Percentiles rank a stretch among this genome's conserved stretches.
These are phyloP conservation scores for Hygrophorus pudorinus DNA, from an alignment of 768 basidiomycete genomes.

Conservation along the genomic window DNA sequence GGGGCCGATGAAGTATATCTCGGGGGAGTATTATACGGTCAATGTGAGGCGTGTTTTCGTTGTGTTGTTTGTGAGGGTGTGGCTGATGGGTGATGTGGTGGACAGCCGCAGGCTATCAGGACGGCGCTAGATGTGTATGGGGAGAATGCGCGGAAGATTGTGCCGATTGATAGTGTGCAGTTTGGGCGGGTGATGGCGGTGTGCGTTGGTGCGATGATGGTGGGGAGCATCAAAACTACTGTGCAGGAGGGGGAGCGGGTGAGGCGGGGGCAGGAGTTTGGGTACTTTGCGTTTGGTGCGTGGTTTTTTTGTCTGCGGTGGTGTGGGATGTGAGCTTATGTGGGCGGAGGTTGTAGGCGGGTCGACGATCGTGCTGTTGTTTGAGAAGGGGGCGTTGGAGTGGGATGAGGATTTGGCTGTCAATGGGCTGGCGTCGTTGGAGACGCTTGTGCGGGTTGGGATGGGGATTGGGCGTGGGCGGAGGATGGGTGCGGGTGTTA, in stretches of 20 bases:
- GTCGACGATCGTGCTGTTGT: constrained; percentile 84
- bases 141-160: constrained; percentile 88
- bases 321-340: no score
- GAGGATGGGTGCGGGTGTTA: background rate
- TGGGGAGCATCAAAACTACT: constrained; percentile 80
- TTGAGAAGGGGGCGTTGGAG: constrained; percentile 73
- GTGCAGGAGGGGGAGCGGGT: constrained; percentile 78
- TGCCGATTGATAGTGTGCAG: constrained; percentile 80
- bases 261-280: constrained; percentile 80
- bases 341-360: no score
- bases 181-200: constrained; percentile 92
- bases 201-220: constrained; percentile 93
- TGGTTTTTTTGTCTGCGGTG: no score
- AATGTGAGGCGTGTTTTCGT: constrained; percentile 53
- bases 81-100: background rate
- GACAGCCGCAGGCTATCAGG: constrained; percentile 85
- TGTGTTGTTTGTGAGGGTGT: background rate
- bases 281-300: constrained; percentile 92
- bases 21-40: constrained; percentile 95
- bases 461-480: constrained; percentile 64
- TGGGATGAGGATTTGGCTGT: constrained; percentile 90
- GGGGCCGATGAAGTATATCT: constrained; percentile 72
- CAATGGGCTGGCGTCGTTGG: constrained; percentile 79
- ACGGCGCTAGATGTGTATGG: constrained; percentile 88
- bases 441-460: constrained; percentile 82